Base-by-base conservation (phyloP, 2,329 filamentous ascomycete genomes). In the Botrytis galanthina region DNA sequence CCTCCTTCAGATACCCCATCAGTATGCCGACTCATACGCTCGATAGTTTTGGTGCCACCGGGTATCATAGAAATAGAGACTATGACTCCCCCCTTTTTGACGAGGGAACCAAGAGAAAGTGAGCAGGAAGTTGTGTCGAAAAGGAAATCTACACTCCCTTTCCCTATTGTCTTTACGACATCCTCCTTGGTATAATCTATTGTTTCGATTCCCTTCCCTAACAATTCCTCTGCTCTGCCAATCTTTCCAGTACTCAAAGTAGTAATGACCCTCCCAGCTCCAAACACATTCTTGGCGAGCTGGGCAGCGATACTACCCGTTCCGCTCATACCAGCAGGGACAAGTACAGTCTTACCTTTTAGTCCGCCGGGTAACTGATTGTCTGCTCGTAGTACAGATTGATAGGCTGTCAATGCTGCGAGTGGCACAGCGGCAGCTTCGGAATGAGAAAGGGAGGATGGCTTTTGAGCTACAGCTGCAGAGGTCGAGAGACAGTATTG, bases 381-480 rank as follows among this genome's bases (percentile, higher is more conserved):
- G 12, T 82, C 75, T 57, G 81, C 83, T 32, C 79, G 78, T 18
- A 77, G 75, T 2, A 85, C 75, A 4, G 81, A 81, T 75, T 84
- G 82, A 4, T 84, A 75, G 2, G 83, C 82, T 20, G 83, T 85
- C 73, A 82, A 75, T 1, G 79, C 81, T 1, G 82, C 82, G 22
- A 84, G 77, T 7, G 84, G 83, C 9, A 85, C 78, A 7, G 82
- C 81, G 7, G 83, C 82, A 20, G 84, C 84, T 44, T 84, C 81
- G 26, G 76, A 78, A 62, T 84, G 84, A 0, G 80, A 81, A 16
- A 85, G 59, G 7, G 80, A 80, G 5, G 77, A 76, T 0, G 85
- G 84, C 74, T 85, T 85, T 35, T 80, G 76, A 0, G 82, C 82
- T 16, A 84, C 77, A 70, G 77, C 81, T 22, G 76, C 59, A 37